Percentiles rank a stretch among this genome's conserved stretches.
Evolutionary conservation across 2,329 filamentous ascomycete species (phyloP).

Genomic region (Ceratocystis cacaofunesta): DNA sequence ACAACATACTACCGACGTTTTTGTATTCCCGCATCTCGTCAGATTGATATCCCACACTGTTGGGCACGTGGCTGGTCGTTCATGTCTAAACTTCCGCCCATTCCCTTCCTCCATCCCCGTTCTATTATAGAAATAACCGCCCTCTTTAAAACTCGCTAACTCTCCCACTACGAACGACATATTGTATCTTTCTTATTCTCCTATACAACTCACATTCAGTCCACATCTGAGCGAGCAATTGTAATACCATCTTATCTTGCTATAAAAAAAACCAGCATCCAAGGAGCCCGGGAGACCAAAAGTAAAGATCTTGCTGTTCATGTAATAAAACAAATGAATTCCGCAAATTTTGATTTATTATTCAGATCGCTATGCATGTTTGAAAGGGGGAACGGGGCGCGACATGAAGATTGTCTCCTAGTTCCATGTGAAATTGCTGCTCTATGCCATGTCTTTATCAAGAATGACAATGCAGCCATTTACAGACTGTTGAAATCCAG

Average conservation of each 20-base stretch:
- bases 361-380: background rate
- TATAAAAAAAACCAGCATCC: background rate
- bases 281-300: background rate
- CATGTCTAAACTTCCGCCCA: background rate
- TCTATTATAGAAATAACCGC: background rate
- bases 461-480: background rate
- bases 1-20: background rate
- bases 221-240: background rate
- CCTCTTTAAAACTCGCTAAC: background rate
- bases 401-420: too few species aligned
- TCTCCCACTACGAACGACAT: background rate
- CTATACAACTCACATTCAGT: slow-evolving; percentile 4
- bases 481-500: background rate
- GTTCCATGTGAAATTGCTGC: background rate
- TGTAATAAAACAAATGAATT: slow-evolving; percentile 6
- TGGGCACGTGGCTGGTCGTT: background rate
- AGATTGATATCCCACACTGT: background rate
- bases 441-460: background rate
- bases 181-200: background rate
- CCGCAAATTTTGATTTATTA: background rate
- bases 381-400: background rate
- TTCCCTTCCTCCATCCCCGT: background rate
- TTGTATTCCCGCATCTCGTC: background rate
- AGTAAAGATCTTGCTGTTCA: slow-evolving; percentile 6
- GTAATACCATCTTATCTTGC: background rate